phyloP scores from a whole-genome alignment of 2,329 filamentous ascomycete species.

The Aspergillus calidoustus region DNA sequence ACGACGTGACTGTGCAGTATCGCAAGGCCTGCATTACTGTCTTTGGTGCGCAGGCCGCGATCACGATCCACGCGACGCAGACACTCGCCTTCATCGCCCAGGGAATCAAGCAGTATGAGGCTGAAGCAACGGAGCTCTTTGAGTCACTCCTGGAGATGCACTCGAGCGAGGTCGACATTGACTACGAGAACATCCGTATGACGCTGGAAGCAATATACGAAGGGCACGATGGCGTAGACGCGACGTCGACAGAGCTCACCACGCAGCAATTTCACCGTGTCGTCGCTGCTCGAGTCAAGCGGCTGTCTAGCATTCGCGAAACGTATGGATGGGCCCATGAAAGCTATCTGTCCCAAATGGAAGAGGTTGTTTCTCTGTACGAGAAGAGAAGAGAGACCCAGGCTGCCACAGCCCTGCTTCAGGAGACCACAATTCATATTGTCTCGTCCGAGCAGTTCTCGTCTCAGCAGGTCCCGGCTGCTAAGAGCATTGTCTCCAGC shows the following conservation, averaged over 20 bases:
- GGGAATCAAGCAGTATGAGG: conserved; percentile 40
- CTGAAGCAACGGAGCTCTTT: conserved; percentile 40
- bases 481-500: conserved; percentile 40
- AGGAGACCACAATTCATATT: conserved; percentile 38
- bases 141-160: conserved; percentile 39
- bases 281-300: conserved; percentile 34
- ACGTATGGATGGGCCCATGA: conserved; percentile 46
- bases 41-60: conserved; percentile 39
- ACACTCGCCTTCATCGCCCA: conserved; percentile 44
- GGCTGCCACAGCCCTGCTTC: conserved; percentile 35
- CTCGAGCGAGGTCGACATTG: conserved; percentile 32
- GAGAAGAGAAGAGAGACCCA: conserved; percentile 37
- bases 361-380: conserved; percentile 42
- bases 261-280: conserved; percentile 33
- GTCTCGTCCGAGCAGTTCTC: conserved; percentile 37
- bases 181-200: conserved; percentile 39
- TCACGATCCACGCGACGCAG: conserved; percentile 43
- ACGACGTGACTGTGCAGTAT: conserved; percentile 41
- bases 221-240: conserved; percentile 33
- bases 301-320: conserved; percentile 33
- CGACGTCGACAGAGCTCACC: conserved; percentile 29
- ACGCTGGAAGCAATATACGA: conserved; percentile 44
- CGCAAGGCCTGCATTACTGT: conserved; percentile 39
- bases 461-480: conserved; percentile 36
- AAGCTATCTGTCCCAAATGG: conserved; percentile 42